A percentile compares a stretch with the other conserved stretches of the same genome.
phyloP scores from a whole-genome alignment of 148 eudicot genomes.

The Cornus suecica region DNA sequence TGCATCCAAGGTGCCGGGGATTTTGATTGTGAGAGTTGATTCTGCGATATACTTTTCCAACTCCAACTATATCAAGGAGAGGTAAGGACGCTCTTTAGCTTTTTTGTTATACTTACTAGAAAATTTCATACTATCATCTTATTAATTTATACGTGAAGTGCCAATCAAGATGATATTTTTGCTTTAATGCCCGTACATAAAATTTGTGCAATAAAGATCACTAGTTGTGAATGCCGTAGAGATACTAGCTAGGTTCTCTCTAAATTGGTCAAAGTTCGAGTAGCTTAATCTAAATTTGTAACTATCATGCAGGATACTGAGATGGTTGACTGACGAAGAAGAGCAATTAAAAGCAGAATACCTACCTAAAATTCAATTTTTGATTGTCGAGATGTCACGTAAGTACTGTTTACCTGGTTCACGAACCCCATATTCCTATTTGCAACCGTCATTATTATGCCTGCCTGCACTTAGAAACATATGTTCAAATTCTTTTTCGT shows the following conservation, averaged over 20 bases:
- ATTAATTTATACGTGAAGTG: too few species aligned
- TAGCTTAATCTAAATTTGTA: not conserved
- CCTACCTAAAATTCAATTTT: conserved; percentile 50
- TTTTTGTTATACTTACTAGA: not conserved
- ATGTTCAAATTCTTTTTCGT: not conserved
- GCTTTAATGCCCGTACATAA: not conserved
- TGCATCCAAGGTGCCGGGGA: conserved; percentile 68
- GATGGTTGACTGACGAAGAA: conserved; percentile 81
- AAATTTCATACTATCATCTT: not conserved
- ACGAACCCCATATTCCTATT: not conserved
- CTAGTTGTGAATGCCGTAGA: not conserved
- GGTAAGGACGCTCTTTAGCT: conserved; percentile 31
- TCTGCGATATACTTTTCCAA: conserved; percentile 85
- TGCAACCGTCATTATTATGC: not conserved
- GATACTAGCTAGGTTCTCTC: not conserved
- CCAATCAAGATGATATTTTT: not conserved
- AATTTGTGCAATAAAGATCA: not conserved
- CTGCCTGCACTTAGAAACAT: not conserved
- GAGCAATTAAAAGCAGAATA: conserved; percentile 42
- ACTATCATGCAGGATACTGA: conserved; percentile 54
- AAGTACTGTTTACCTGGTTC: conserved; percentile 20
- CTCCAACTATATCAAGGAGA: conserved; percentile 70
- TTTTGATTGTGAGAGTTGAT: conserved; percentile 70
- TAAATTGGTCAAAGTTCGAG: not conserved
- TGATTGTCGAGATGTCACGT: conserved; percentile 94